Base-by-base conservation (phyloP, 306 rosid species). In the Cotoneaster glaucophyllus region DNA sequence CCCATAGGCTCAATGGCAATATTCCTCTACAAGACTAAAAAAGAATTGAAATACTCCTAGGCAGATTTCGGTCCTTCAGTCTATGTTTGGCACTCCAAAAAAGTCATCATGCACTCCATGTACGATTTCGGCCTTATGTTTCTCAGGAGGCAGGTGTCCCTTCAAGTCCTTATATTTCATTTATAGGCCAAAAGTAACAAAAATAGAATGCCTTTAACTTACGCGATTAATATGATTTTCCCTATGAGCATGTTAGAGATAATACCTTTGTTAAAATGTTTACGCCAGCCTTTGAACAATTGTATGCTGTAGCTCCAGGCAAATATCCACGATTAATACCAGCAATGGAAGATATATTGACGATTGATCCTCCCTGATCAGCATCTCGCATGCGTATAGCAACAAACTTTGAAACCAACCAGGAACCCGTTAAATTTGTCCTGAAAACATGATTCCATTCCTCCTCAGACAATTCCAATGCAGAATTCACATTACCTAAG, bases 371-470 rank as follows among this genome's bases (percentile, higher is more conserved):
- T 77, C 88, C 85, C 8, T 31, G 54, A 28, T 74, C 53, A 1
- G 90, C 73, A 44, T 85, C 90, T 45, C 86, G 66, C 96, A 93
- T 91, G 61, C 39, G 88, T 67, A 82, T 64, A 82, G 89, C 74
- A 14, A 88, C 88, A 64, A 74, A 82, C 34, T 88, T 91, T 45
- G 97, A 89, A 37, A 93, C 96, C 78, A 91, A 78, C 96, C 98
- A 93, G 19, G 87, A 64, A 14, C 98, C 98, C 0, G 69, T 89
- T 37, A 91, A 19, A 84, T 93, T 93, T 10, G 97, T 93, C 65
- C 26, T 84, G 22, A 89, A 21, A 1, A 32, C 86, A 2, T 71
- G 37, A 70, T 86, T 67, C 98, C 98, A 93, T 80, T 93, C 97
- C 78, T 88, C 89, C 73, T 89, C 97, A 0, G 87, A 53, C 58